Conservation (phyloP, 169 alveolate genomes). For the Pseudocohnilembus persalinus region DNA sequence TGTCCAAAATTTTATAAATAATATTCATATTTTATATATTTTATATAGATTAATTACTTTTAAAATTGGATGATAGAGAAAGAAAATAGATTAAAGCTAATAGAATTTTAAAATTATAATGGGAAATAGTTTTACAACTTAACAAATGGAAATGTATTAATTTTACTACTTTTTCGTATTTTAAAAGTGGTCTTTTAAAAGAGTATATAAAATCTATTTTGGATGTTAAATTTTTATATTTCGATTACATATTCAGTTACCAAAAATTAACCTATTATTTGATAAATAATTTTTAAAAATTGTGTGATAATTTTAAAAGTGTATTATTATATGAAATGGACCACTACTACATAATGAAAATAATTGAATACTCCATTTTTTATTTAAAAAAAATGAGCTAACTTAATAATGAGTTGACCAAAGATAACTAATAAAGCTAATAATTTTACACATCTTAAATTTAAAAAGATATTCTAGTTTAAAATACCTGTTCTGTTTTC, state of each 20-base stretch:
- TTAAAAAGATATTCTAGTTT: background rate
- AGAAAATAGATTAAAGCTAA: too few relatives aligned
- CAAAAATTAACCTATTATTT: background rate
- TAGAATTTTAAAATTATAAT: background rate
- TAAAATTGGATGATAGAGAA: background rate
- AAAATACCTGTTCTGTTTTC: background rate
- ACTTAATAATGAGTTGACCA: background rate
- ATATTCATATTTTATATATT: too few relatives aligned
- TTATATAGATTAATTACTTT: background rate
- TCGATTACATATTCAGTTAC: background rate
- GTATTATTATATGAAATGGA: background rate
- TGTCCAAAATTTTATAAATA: too few relatives aligned
- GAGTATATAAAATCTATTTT: background rate
- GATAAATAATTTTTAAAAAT: too few relatives aligned
- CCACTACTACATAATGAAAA: background rate
- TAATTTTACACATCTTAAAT: background rate
- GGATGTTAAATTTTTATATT: background rate
- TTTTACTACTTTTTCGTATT: background rate
- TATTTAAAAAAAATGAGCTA: background rate
- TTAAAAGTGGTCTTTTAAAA: background rate
- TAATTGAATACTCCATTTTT: background rate
- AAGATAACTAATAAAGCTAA: background rate
- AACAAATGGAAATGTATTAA: background rate
- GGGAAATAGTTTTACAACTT: background rate
- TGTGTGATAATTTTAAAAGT: background rate